phyloP scores from a whole-genome alignment of 192 early-diverging fungal species.

The Coemansia sp. region DNA sequence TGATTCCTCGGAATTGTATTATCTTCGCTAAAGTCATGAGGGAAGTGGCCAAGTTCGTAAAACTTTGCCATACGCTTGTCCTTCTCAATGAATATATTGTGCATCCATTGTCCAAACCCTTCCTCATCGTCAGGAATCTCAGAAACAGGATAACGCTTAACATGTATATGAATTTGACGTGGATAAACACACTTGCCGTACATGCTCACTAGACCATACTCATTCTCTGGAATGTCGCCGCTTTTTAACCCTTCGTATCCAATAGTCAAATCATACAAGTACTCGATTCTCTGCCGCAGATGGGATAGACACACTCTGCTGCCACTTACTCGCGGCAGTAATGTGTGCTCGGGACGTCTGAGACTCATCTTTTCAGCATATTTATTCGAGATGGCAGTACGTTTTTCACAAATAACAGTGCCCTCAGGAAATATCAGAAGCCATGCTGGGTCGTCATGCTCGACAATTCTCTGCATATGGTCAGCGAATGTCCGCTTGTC shows the following conservation, averaged over 20 bases:
- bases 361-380: conserved; percentile 70
- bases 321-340: conserved; percentile 86
- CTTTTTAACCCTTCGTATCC: conserved; percentile 76
- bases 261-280: conserved; percentile 87
- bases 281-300: conserved; percentile 64
- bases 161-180: conserved; percentile 76
- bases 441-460: conserved; percentile 73
- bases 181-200: conserved; percentile 76
- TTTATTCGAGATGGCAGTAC: conserved; percentile 62
- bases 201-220: conserved; percentile 73
- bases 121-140: conserved; percentile 71
- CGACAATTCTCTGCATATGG: conserved; percentile 59
- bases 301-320: conserved; percentile 68
- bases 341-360: conserved; percentile 62
- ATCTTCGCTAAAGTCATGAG: conserved; percentile 46
- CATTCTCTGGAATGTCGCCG: conserved; percentile 79
- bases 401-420: conserved; percentile 80
- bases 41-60: conserved; percentile 74
- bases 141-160: conserved; percentile 63
- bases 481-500: conserved; percentile 65
- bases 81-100: conserved; percentile 77
- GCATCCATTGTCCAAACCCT: conserved; percentile 74
- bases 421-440: conserved; percentile 96
- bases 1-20: conserved; percentile 24
- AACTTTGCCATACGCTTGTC: conserved; percentile 78